Evolutionary conservation across 2,329 filamentous ascomycete species (phyloP).

Genomic region (Phyllosticta citriasiana): DNA sequence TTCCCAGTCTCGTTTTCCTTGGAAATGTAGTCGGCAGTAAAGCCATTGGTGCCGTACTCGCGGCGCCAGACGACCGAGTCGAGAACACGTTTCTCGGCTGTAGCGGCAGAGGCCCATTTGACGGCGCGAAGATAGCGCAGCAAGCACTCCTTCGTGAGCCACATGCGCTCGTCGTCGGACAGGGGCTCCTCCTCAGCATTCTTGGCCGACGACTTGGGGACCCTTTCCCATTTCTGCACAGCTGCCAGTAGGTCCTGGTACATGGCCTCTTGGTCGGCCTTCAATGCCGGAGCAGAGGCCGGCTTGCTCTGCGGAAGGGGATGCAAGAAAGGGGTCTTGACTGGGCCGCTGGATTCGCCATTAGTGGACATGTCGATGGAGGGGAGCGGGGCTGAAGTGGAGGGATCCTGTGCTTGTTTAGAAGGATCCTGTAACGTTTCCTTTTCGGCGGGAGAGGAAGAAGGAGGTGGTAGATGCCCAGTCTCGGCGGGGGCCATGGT

Average conservation of each 20-base stretch:
- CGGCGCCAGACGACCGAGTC: conserved; percentile 79
- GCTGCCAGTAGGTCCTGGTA: conserved; percentile 66
- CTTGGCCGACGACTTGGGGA: conserved; percentile 55
- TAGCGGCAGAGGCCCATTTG: conserved; percentile 66
- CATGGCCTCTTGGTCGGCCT: conserved; percentile 67
- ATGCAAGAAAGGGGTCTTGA: conserved; percentile 23
- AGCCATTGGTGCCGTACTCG: conserved; percentile 69
- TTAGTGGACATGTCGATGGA: neutral
- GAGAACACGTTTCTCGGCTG: conserved; percentile 69
- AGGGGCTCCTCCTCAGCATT: conserved; percentile 51
- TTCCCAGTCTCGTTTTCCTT: conserved; percentile 96
- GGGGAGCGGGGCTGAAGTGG: neutral
- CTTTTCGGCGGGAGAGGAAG: conserved; percentile 1
- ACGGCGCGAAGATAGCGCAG: conserved; percentile 87
- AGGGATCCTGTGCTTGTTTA: neutral
- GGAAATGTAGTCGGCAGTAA: conserved; percentile 79
- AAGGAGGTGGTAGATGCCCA: conserved; percentile 2
- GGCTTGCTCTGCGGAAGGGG: conserved; percentile 46
- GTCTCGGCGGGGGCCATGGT: conserved; percentile 9
- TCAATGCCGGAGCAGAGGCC: conserved; percentile 49
- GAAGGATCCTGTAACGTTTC: neutral
- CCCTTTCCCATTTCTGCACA: conserved; percentile 59
- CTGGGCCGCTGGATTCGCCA: conserved; percentile 1
- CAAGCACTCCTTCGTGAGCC: conserved; percentile 85
- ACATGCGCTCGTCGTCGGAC: conserved; percentile 72